These are phyloP conservation scores for Entomortierella parvispora DNA, from an alignment of 192 early-diverging fungal genomes.

Conservation along the genomic window DNA sequence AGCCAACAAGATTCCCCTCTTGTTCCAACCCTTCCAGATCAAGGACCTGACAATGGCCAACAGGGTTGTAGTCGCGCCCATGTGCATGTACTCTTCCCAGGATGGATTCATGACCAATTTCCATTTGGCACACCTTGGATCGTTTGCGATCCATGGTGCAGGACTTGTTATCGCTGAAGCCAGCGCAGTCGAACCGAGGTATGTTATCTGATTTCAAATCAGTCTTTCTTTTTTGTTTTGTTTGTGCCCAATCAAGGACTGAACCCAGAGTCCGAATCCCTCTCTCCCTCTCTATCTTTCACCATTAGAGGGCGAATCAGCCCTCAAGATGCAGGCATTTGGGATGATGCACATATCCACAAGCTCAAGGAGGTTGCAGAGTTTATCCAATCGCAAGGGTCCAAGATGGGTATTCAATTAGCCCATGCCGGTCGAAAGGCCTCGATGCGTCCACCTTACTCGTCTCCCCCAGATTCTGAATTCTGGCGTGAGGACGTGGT, in stretches of 20 bases:
- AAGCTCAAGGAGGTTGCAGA: constrained; percentile 65
- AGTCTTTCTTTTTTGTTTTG: too few species aligned
- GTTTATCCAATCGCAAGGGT: constrained; percentile 71
- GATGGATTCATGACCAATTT: constrained; percentile 76
- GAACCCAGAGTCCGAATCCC: too few species aligned
- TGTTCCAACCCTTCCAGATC: constrained; percentile 77
- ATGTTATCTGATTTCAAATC: too few species aligned
- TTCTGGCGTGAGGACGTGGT: constrained; percentile 83
- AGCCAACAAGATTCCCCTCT: constrained; percentile 20
- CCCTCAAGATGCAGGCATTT: constrained; percentile 82
- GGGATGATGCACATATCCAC: constrained; percentile 81
- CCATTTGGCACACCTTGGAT: constrained; percentile 73
- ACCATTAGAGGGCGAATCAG: constrained; percentile 82
- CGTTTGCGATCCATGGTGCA: constrained; percentile 80
- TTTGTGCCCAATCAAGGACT: too few species aligned
- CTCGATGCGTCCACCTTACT: background rate
- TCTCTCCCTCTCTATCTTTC: too few species aligned
- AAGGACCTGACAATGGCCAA: constrained; percentile 78
- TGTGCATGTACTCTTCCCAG: constrained; percentile 78
- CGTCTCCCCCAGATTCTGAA: constrained; percentile 30
- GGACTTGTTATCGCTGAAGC: constrained; percentile 87
- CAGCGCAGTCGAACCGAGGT: constrained; percentile 63
- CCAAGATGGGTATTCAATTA: constrained; percentile 77
- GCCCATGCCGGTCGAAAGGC: constrained; percentile 86
- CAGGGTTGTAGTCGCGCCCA: constrained; percentile 82